Percentiles rank a stretch among this genome's conserved stretches.
phyloP scores from a whole-genome alignment of 805 yeast genomes.

The Candida oleophila region DNA sequence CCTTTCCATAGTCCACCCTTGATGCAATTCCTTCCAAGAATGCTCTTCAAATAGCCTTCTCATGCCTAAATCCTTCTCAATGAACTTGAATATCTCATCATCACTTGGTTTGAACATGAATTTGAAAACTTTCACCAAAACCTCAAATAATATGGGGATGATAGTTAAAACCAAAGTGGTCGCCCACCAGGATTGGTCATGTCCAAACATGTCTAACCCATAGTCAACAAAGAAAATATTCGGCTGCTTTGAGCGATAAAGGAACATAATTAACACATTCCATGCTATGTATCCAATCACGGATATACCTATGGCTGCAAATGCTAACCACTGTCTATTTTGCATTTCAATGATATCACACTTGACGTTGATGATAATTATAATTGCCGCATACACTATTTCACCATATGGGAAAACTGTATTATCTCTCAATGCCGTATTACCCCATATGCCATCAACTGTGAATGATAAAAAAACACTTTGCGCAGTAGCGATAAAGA shows the following conservation, averaged over 20 bases:
- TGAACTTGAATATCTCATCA: slow-evolving; percentile 72
- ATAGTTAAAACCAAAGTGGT: slow-evolving; percentile 54
- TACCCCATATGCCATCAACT: slow-evolving; percentile 70
- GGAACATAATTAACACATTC: slow-evolving; percentile 71
- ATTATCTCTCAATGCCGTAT: slow-evolving; percentile 64
- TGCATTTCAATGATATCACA: slow-evolving; percentile 82
- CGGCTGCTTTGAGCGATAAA: slow-evolving; percentile 54
- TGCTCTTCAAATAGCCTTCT: slow-evolving; percentile 69
- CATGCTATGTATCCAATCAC: slow-evolving; percentile 84
- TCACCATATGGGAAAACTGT: slow-evolving; percentile 82
- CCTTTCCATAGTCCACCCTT: slow-evolving; percentile 71
- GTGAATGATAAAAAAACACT: slow-evolving; percentile 70
- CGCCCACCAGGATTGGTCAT: slow-evolving; percentile 87
- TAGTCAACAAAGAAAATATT: slow-evolving; percentile 68
- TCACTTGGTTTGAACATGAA: slow-evolving; percentile 64
- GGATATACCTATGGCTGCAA: slow-evolving; percentile 66
- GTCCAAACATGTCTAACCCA: slow-evolving; percentile 76
- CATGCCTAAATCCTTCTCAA: slow-evolving; percentile 69
- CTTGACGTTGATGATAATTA: slow-evolving; percentile 72
- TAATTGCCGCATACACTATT: slow-evolving; percentile 67
- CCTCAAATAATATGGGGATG: slow-evolving; percentile 66
- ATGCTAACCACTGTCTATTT: slow-evolving; percentile 63
- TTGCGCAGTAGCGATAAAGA: slow-evolving; percentile 70
- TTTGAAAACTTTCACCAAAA: slow-evolving; percentile 57
- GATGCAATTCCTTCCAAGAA: slow-evolving; percentile 70